Evolutionary conservation across 2,329 filamentous ascomycete species (phyloP).

Genomic region (Fusarium sacchari): DNA sequence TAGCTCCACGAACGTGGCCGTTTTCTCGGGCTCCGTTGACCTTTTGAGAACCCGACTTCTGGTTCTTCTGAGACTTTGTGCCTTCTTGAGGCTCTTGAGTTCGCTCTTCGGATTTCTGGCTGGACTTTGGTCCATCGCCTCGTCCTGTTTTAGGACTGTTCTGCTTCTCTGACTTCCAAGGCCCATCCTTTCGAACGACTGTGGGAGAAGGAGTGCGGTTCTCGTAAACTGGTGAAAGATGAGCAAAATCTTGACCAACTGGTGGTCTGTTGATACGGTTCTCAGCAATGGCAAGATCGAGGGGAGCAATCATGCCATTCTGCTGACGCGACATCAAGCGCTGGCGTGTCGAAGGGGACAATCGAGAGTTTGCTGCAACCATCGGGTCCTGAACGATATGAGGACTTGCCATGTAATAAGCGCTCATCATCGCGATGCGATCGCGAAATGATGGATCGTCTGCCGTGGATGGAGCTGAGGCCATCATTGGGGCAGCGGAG

Average conservation of each 20-base stretch:
- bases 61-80: constrained; percentile 39
- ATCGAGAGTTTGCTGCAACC: constrained; percentile 42
- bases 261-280: constrained; percentile 52
- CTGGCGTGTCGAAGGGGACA: constrained; percentile 51
- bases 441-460: constrained; percentile 56
- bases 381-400: constrained; percentile 47
- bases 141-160: constrained; percentile 32
- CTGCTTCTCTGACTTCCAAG: constrained; percentile 43
- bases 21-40: constrained; percentile 58
- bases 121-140: constrained; percentile 32
- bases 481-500: constrained; percentile 37
- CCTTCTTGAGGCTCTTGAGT: constrained; percentile 42
- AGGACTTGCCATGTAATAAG: constrained; percentile 44
- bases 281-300: constrained; percentile 64
- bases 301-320: constrained; percentile 62
- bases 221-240: constrained; percentile 80
- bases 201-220: constrained; percentile 76
- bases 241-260: constrained; percentile 54
- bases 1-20: constrained; percentile 63
- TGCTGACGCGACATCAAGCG: constrained; percentile 55
- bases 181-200: constrained; percentile 62
- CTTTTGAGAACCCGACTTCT: constrained; percentile 45
- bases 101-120: constrained; percentile 41
- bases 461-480: constrained; percentile 31
- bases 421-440: constrained; percentile 54